A percentile compares a stretch with the other conserved stretches of the same genome.
These are phyloP conservation scores for Penicillium flavigenum DNA, from an alignment of 495 filamentous ascomycete genomes.

Conservation along the genomic window DNA sequence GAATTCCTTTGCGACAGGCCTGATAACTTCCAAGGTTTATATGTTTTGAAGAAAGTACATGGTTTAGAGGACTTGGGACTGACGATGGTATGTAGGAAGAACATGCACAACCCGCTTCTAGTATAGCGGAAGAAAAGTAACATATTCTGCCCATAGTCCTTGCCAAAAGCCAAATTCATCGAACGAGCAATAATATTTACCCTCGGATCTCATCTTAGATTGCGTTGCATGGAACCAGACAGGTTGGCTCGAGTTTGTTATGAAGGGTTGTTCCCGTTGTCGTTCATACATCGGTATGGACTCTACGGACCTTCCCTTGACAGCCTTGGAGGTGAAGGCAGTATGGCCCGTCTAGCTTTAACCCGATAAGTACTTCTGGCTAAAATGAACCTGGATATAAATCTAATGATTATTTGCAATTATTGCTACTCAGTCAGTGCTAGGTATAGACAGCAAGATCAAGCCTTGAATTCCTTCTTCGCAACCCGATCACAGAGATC, in stretches of 20 bases:
- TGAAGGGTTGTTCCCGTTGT: too few relatives aligned
- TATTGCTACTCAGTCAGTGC: not conserved
- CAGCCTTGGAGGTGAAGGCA: not conserved
- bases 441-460: not conserved
- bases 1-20: slow-evolving; percentile 38
- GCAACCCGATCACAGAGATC: slow-evolving; percentile 60
- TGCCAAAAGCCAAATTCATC: too few relatives aligned
- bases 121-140: not conserved
- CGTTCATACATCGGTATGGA: not conserved
- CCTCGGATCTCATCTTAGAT: too few relatives aligned
- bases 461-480: slow-evolving; percentile 47
- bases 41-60: not conserved
- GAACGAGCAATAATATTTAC: too few relatives aligned
- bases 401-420: not conserved
- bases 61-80: slow-evolving; percentile 10
- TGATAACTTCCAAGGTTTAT: slow-evolving; percentile 18
- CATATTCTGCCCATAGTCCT: not conserved
- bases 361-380: not conserved
- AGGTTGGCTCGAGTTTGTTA: too few relatives aligned
- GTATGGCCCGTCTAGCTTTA: too few relatives aligned
- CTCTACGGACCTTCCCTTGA: not conserved
- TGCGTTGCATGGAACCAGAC: too few relatives aligned
- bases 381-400: not conserved
- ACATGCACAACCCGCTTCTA: slow-evolving; percentile 17
- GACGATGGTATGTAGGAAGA: slow-evolving; percentile 8